Percentiles rank a stretch among this genome's conserved stretches.
Conservation (phyloP, 441 rosid species). For the Gossypium davidsonii region DNA sequence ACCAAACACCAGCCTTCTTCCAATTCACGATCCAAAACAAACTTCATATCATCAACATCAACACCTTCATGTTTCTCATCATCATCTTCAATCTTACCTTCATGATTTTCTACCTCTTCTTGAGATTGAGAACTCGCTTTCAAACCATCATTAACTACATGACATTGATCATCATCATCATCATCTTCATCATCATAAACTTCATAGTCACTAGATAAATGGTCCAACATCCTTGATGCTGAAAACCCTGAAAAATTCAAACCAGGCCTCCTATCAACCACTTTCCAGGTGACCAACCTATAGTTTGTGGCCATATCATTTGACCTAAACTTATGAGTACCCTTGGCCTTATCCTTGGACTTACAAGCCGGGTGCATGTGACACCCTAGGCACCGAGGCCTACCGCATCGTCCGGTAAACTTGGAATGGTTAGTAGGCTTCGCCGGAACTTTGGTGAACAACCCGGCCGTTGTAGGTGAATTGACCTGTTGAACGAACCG, state of each 20-base stretch:
- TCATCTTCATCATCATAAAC: not conserved
- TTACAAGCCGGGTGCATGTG: slow-evolving; percentile 39
- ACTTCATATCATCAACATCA: slow-evolving; percentile 27
- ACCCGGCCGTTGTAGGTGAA: slow-evolving; percentile 33
- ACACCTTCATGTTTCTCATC: not conserved
- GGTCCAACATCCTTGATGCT: slow-evolving; percentile 43
- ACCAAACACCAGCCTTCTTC: slow-evolving; percentile 63
- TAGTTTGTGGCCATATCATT: slow-evolving; percentile 27
- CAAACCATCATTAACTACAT: slow-evolving; percentile 11
- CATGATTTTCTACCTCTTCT: not conserved
- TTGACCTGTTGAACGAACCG: slow-evolving; percentile 33
- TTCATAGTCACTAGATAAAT: slow-evolving; percentile 17
- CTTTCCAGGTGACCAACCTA: slow-evolving; percentile 34
- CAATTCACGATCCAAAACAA: slow-evolving; percentile 27
- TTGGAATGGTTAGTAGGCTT: slow-evolving; percentile 70
- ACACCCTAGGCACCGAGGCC: slow-evolving; percentile 35
- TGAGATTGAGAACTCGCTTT: too few species aligned
- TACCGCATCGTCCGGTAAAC: slow-evolving; percentile 48
- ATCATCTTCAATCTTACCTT: not conserved
- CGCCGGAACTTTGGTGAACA: slow-evolving; percentile 33
- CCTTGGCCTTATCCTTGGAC: slow-evolving; percentile 52
- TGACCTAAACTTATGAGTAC: slow-evolving; percentile 44
- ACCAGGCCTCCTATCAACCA: slow-evolving; percentile 27
- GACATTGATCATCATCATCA: not conserved
- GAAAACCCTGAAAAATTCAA: slow-evolving; percentile 34